A percentile compares a stretch with the other conserved stretches of the same genome.
Evolutionary conservation across 2,329 filamentous ascomycete genomes (phyloP).

Genomic region (Aspergillus sp.): DNA sequence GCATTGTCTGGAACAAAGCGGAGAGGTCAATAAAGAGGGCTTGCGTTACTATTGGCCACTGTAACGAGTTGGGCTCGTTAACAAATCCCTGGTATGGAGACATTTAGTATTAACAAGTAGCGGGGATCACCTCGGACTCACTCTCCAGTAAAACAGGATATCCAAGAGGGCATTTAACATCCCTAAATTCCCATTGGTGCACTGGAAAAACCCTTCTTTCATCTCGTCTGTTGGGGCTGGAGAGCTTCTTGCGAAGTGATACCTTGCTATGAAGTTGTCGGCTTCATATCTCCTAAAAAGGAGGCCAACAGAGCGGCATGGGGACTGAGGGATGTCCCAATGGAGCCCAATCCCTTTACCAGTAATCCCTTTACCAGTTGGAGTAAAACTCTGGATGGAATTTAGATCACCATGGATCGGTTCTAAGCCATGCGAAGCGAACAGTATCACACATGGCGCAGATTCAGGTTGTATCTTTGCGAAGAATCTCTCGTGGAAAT

Average conservation of each 20-base stretch:
- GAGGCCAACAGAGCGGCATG: neutral
- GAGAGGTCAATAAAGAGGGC: neutral
- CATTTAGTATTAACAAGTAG: neutral
- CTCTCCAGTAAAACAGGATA: neutral
- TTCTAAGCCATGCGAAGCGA: constrained; percentile 20
- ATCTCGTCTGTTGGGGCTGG: neutral
- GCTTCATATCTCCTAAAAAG: neutral
- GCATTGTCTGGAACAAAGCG: neutral
- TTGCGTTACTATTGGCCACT: neutral
- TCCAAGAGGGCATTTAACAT: neutral
- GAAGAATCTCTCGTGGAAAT: constrained; percentile 19
- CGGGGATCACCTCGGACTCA: neutral
- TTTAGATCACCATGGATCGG: neutral
- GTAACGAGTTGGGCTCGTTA: neutral
- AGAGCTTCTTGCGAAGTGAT: neutral
- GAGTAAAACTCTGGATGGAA: neutral
- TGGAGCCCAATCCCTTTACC: neutral
- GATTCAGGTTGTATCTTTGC: constrained; percentile 2
- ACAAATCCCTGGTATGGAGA: neutral
- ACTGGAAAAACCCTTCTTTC: neutral
- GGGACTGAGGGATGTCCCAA: neutral
- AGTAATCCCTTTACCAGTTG: neutral
- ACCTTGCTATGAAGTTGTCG: neutral
- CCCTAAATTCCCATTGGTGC: neutral
- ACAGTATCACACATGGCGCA: constrained; percentile 16